Base-by-base conservation (phyloP, 1,139 yeast genomes). In the Diutina rugosa region DNA sequence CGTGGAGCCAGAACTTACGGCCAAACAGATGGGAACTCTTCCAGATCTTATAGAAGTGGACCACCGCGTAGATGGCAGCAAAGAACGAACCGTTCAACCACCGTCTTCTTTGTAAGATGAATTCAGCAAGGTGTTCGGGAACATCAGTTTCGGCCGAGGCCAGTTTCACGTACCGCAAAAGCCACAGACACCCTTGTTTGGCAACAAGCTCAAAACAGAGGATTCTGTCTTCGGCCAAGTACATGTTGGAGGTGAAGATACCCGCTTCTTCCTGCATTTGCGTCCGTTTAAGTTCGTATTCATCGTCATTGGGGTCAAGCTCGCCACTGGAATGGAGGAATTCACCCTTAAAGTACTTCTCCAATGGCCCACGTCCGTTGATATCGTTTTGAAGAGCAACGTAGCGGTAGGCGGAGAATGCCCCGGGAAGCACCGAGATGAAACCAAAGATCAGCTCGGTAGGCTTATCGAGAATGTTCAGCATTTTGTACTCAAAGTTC, bases 11-110 rank as follows among this genome's bases (percentile, higher is more conserved):
- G 55, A 86, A 63, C 64, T 85, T 85, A 54, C 95, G 74, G 7
- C 76, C 60, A 51, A 87, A 66, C 5, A 86, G 78, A 67, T 87
- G 95, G 56, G 80, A 72, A 0, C 90, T 80, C 55, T 78, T 71
- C 90, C 91, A 87, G 55, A 87, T 79, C 57, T 80, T 76, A 57
- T 83, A 81, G 75, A 85, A 82, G 65, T 87, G 93, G 62, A 82
- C 80, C 55, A 85, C 78, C 1, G 93, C 81, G 66, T 87, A 87
- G 55, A 86, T 76, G 2, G 91, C 91, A 0, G 95, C 95, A 69
- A 87, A 87, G 65, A 87, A 82, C 4, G 95, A 85, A 29, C 95
- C 95, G 67, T 87, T 87, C 58, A 87, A 76, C 95, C 95, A 87
- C 69, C 95, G 76, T 68, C 95, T 78, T 68, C 95, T 78, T 69